Conservation (phyloP, 2,329 filamentous ascomycete species). For the Colletotrichum cereale region DNA sequence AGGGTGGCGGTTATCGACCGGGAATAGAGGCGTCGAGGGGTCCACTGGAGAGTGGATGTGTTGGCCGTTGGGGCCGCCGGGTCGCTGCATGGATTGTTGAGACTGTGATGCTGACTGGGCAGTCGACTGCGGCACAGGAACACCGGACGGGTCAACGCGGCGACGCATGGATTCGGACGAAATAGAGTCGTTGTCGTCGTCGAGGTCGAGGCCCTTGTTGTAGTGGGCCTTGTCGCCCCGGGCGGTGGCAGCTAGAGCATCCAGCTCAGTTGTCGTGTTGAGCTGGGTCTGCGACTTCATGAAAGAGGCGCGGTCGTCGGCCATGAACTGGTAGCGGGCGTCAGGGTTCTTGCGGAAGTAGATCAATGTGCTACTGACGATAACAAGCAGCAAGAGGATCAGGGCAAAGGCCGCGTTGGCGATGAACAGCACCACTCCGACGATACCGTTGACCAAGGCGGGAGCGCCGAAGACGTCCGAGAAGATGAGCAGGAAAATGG, state of each 20-base stretch:
- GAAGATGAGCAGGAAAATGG: slow-evolving; percentile 90
- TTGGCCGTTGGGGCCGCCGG: slow-evolving; percentile 41
- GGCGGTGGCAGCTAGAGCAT: slow-evolving; percentile 89
- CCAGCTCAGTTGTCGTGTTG: slow-evolving; percentile 82
- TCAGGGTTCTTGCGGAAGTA: slow-evolving; percentile 95
- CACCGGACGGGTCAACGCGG: slow-evolving; percentile 46
- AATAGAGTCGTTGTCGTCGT: slow-evolving; percentile 58
- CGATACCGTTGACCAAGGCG: slow-evolving; percentile 84
- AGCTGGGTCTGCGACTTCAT: slow-evolving; percentile 95
- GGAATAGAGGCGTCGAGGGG: slow-evolving; percentile 59
- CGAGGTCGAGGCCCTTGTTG: slow-evolving; percentile 54
- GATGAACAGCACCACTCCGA: slow-evolving; percentile 91
- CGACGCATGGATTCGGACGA: slow-evolving; percentile 55
- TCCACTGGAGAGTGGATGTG: slow-evolving; percentile 55
- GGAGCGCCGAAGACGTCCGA: slow-evolving; percentile 88
- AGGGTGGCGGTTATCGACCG: slow-evolving; percentile 48
- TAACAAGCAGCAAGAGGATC: slow-evolving; percentile 84
- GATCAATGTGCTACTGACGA: slow-evolving; percentile 71
- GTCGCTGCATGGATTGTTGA: slow-evolving; percentile 44
- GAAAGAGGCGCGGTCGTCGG: slow-evolving; percentile 94
- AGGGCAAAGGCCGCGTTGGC: slow-evolving; percentile 87
- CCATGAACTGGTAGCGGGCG: slow-evolving; percentile 95
- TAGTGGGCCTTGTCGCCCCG: slow-evolving; percentile 76
- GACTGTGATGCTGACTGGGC: slow-evolving; percentile 41
- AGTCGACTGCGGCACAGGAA: slow-evolving; percentile 46